Evolutionary conservation across 257 asterid genomes (phyloP), one percentile per base, ranked within the genome.

Genomic region (Nicotiana sylvestris): DNA sequence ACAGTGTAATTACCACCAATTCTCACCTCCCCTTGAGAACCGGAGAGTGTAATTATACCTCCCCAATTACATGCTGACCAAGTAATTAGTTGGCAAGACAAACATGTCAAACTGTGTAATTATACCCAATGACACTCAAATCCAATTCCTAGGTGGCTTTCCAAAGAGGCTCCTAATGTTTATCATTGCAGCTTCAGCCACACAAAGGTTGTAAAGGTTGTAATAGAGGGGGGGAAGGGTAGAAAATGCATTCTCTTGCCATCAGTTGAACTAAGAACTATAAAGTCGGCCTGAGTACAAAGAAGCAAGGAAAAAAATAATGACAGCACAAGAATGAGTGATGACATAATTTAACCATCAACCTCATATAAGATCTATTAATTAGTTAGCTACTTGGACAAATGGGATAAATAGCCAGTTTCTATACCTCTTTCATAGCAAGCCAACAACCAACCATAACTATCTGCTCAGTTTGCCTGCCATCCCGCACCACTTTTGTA

Each of bases 391-490:
- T 46, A 74, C 13, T 46, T 67, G 29, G 58, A 62, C 39, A 18
- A 81, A 67, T 55, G 66, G 64, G 32, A 83, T 37, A 72, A 25
- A 7, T 51, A 51, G 43, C 4, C 80, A 83, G 65, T 27, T 30
- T 72, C 53, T 12, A 30, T 86, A 94, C 99, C 98, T 96, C 99
- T 91, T 96, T 96, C 99, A 96, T 96, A 53, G 98, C 98, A 86
- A 96, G 98, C 99, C 99, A 96, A 90, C 98, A 94, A 86, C 99
- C 98, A 89, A 96, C 98, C 99, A 96, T 93, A 76, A 96, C 95
- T 77, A 91, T 90, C 88, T 96, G 99, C 43, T 90, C 98, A 6
- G 96, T 88, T 16, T 89, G 89, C 85, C 90, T 80, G 77, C 30
- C 81, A 80, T 90, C 97, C 84, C 76, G 93, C 76, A 27, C 82